phyloP scores from a whole-genome alignment of 106 monocot species.

The Dioscorea alata region DNA sequence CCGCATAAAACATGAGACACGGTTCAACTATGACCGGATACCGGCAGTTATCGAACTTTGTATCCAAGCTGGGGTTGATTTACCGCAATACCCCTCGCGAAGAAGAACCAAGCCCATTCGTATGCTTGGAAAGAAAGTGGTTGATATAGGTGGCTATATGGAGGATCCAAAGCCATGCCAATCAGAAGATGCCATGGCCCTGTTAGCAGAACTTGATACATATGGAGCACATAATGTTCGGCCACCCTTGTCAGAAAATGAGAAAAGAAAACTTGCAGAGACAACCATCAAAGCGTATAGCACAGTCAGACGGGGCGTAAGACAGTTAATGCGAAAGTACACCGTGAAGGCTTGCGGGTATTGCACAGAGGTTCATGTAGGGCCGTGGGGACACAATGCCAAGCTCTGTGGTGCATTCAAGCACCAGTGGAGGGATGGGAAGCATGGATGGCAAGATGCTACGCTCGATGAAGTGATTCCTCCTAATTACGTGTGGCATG shows the following conservation, averaged over 20 bases:
- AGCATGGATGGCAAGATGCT: constrained; percentile 96
- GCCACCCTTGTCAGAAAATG: constrained; percentile 10
- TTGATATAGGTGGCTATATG: constrained; percentile 61
- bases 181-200: constrained; percentile 37
- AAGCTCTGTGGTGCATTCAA: constrained; percentile 95
- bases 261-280: constrained; percentile 48
- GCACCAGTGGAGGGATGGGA: constrained; percentile 95
- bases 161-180: constrained; percentile 52
- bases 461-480: constrained; percentile 74
- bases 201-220: constrained; percentile 77
- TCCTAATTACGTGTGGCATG: constrained; percentile 85
- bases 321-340: constrained; percentile 76
- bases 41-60: constrained; percentile 89
- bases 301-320: constrained; percentile 52
- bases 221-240: constrained; percentile 19
- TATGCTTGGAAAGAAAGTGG: constrained; percentile 82
- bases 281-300: constrained; percentile 73
- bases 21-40: constrained; percentile 81
- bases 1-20: constrained; percentile 67
- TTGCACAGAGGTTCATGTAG: constrained; percentile 92
- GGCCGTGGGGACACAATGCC: constrained; percentile 92
- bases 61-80: constrained; percentile 89
- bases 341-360: constrained; percentile 87
- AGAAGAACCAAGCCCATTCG: constrained; percentile 63
- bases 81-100: constrained; percentile 75